These are phyloP conservation scores for Berkeleyomyces basicola DNA, from an alignment of 2,329 filamentous ascomycete species.

Conservation along the genomic window DNA sequence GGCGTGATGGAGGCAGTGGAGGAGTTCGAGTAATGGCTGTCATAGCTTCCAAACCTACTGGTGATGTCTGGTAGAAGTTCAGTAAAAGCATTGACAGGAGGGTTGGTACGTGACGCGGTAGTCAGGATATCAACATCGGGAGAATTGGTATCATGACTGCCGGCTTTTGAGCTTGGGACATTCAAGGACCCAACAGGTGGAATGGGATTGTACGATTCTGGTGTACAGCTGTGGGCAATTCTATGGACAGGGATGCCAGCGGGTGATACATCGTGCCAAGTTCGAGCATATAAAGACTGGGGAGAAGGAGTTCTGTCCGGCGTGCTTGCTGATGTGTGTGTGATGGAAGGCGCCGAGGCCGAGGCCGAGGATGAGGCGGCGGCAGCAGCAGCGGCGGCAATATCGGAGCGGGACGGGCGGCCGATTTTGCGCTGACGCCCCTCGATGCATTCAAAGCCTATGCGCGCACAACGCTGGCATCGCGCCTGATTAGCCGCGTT, in stretches of 20 bases:
- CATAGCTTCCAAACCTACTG: too few species aligned
- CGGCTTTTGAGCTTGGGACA: too few species aligned
- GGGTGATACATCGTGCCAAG: neutral
- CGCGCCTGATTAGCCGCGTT: constrained; percentile 14
- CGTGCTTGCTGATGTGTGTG: neutral
- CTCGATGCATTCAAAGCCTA: constrained; percentile 18
- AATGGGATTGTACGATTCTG: too few species aligned
- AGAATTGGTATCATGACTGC: too few species aligned
- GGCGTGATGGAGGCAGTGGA: too few species aligned
- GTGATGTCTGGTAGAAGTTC: too few species aligned
- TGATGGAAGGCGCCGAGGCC: too few species aligned
- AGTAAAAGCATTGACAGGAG: too few species aligned
- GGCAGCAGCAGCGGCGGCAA: neutral
- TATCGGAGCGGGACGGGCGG: constrained; percentile 18
- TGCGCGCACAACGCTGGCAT: constrained; percentile 20
- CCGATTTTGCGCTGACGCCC: constrained; percentile 21
- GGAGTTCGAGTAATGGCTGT: too few species aligned
- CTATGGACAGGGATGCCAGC: neutral
- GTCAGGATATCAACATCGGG: too few species aligned
- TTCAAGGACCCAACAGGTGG: too few species aligned
- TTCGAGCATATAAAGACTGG: neutral
- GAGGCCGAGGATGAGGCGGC: neutral
- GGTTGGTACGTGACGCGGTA: too few species aligned
- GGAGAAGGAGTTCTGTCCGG: neutral
- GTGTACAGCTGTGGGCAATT: neutral